Evolutionary conservation across 1,284 basidiomycete species (phyloP).

Genomic region (Ceratobasidium sp.): DNA sequence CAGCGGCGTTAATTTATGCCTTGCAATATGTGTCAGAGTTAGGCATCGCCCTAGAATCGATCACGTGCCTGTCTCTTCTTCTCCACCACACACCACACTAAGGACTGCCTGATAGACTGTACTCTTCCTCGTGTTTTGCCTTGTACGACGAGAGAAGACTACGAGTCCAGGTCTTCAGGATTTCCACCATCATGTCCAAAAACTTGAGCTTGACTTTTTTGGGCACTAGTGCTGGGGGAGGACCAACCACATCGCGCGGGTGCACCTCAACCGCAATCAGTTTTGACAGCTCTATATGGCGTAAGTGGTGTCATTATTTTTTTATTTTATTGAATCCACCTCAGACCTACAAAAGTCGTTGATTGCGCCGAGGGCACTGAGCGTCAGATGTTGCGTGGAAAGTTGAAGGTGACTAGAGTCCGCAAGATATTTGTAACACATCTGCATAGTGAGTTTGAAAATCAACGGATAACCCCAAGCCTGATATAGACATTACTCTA

Average conservation of each 20-base stretch:
- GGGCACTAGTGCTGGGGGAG: slow-evolving; percentile 76
- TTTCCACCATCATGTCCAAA: slow-evolving; percentile 60
- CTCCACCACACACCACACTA: too few relatives aligned
- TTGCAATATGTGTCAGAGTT: not conserved
- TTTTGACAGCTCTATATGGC: slow-evolving; percentile 67
- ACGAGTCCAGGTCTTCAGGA: not conserved
- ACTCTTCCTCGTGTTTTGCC: not conserved
- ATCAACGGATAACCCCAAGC: not conserved
- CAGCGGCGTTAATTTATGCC: too few relatives aligned
- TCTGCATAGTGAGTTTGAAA: slow-evolving; percentile 69
- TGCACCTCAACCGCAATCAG: slow-evolving; percentile 71
- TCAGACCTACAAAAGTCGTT: slow-evolving; percentile 81
- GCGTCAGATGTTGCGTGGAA: slow-evolving; percentile 73
- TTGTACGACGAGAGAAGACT: not conserved
- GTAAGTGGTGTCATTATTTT: slow-evolving; percentile 57
- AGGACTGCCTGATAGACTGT: too few relatives aligned
- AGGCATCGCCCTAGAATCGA: not conserved
- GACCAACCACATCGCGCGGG: slow-evolving; percentile 69
- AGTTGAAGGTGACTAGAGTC: slow-evolving; percentile 62
- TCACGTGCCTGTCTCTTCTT: not conserved
- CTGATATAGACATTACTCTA: slow-evolving; percentile 32
- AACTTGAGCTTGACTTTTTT: slow-evolving; percentile 74
- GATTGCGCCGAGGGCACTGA: slow-evolving; percentile 91
- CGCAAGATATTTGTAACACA: slow-evolving; percentile 86
- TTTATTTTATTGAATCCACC: too few relatives aligned